These are phyloP conservation scores for Cylindrotheca closterium DNA, from an alignment of 108 stramenopile genomes.

Conservation along the genomic window DNA sequence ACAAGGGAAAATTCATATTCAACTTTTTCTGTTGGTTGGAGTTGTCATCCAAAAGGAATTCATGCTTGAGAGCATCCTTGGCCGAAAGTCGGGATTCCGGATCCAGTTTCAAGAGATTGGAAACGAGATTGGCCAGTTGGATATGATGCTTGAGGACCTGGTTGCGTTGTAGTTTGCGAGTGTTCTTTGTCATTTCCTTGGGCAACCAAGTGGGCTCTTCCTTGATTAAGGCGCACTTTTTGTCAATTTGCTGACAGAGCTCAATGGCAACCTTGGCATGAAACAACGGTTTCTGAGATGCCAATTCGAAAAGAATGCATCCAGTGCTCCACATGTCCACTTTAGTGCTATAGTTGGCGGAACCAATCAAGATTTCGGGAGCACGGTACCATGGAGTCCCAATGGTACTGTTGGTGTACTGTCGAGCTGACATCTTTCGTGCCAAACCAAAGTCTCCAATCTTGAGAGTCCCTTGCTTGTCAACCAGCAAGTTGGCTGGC, in stretches of 20 bases:
- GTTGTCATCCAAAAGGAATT: not conserved
- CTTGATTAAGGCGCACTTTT: not conserved
- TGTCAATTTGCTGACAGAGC: not conserved
- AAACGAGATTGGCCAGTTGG: too few species aligned
- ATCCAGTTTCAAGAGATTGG: not conserved
- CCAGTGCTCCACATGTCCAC: constrained; percentile 94
- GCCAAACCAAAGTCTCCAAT: constrained; percentile 97
- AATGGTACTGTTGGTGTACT: constrained; percentile 73
- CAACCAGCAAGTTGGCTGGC: constrained; percentile 83
- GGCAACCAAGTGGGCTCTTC: not conserved
- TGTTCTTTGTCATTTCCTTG: not conserved
- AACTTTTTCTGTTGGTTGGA: not conserved
- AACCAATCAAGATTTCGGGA: constrained; percentile 74
- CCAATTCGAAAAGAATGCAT: constrained; percentile 86
- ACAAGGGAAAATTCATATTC: not conserved
- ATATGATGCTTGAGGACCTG: too few species aligned
- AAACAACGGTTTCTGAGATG: constrained; percentile 79
- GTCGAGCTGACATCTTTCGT: constrained; percentile 43
- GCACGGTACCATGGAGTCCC: constrained; percentile 91
- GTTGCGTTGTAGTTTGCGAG: too few species aligned
- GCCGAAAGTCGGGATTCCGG: not conserved
- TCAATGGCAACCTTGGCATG: constrained; percentile 51
- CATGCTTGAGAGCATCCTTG: not conserved
- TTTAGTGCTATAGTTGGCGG: constrained; percentile 67
- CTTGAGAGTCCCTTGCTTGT: constrained; percentile 17